Conservation (phyloP, 495 filamentous ascomycete species). For the Margaritispora aquatica region DNA sequence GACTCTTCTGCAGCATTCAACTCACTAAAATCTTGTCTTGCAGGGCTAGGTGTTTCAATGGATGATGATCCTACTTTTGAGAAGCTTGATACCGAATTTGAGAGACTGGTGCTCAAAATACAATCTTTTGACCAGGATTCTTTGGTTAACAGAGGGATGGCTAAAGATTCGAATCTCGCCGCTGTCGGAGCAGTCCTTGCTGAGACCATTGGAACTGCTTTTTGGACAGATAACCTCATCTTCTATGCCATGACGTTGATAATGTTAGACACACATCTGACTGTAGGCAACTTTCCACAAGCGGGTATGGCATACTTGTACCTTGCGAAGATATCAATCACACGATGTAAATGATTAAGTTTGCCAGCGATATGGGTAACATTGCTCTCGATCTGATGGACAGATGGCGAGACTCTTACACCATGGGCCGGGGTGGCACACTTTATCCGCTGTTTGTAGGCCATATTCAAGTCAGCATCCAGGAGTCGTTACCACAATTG, state of each 20-base stretch:
- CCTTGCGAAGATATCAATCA: slow-evolving; percentile 64
- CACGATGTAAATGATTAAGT: slow-evolving; percentile 67
- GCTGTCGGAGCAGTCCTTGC: slow-evolving; percentile 68
- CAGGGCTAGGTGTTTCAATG: slow-evolving; percentile 58
- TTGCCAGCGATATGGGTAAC: slow-evolving; percentile 58
- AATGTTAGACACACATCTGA: slow-evolving; percentile 63
- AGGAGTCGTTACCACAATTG: slow-evolving; percentile 51
- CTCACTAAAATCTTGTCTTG: slow-evolving; percentile 59
- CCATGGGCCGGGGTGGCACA: slow-evolving; percentile 63
- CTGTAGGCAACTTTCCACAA: slow-evolving; percentile 61
- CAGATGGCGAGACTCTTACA: slow-evolving; percentile 59
- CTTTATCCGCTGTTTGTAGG: slow-evolving; percentile 68
- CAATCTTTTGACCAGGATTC: slow-evolving; percentile 34
- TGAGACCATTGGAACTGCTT: slow-evolving; percentile 73
- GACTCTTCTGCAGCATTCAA: slow-evolving; percentile 62
- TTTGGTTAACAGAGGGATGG: slow-evolving; percentile 6
- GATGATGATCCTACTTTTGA: slow-evolving; percentile 61
- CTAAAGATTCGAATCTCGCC: slow-evolving; percentile 46
- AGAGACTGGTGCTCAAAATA: slow-evolving; percentile 50
- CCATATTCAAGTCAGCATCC: slow-evolving; percentile 61
- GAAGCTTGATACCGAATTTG: slow-evolving; percentile 68
- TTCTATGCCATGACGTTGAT: slow-evolving; percentile 73
- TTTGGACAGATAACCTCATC: slow-evolving; percentile 68
- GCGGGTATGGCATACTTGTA: slow-evolving; percentile 71
- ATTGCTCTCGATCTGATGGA: slow-evolving; percentile 62